A percentile compares a stretch with the other conserved stretches of the same genome.
These are phyloP conservation scores for Fusarium subglutinans DNA, from an alignment of 2,329 filamentous ascomycete genomes.

Conservation along the genomic window DNA sequence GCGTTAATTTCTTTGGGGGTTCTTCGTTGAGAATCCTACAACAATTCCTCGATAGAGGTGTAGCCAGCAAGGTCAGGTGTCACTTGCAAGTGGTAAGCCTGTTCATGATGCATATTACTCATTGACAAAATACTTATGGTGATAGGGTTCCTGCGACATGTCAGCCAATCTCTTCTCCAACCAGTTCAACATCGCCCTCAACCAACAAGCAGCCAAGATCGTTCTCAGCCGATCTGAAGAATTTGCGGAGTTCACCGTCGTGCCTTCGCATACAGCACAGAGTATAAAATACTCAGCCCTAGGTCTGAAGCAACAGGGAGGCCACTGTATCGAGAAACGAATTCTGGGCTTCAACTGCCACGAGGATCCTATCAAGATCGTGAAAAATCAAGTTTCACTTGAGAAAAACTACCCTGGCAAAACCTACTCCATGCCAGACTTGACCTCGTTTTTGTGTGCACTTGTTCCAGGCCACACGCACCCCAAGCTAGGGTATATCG, in stretches of 20 bases:
- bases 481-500: conserved; percentile 6
- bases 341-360: conserved; percentile 40
- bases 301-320: conserved; percentile 24
- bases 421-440: conserved; percentile 32
- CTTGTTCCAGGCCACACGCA: conserved; percentile 17
- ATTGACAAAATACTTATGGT: neutral
- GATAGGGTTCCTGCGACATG: conserved; percentile 35
- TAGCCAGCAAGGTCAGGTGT: conserved; percentile 32
- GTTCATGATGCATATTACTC: neutral
- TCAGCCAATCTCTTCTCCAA: conserved; percentile 37
- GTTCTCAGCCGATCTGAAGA: conserved; percentile 24
- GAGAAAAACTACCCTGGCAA: conserved; percentile 27
- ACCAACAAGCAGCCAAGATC: conserved; percentile 22
- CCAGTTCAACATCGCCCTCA: conserved; percentile 39
- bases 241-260: conserved; percentile 32
- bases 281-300: conserved; percentile 32
- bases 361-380: conserved; percentile 33
- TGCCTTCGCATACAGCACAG: conserved; percentile 40
- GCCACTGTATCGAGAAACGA: conserved; percentile 25
- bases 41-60: conserved; percentile 27
- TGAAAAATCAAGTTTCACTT: conserved; percentile 24
- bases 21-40: conserved; percentile 34
- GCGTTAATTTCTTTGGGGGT: conserved; percentile 35
- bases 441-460: conserved; percentile 29
- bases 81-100: conserved; percentile 34